Evolutionary conservation across 768 basidiomycete species (phyloP).

Genomic region (Antrodiella citrinella): DNA sequence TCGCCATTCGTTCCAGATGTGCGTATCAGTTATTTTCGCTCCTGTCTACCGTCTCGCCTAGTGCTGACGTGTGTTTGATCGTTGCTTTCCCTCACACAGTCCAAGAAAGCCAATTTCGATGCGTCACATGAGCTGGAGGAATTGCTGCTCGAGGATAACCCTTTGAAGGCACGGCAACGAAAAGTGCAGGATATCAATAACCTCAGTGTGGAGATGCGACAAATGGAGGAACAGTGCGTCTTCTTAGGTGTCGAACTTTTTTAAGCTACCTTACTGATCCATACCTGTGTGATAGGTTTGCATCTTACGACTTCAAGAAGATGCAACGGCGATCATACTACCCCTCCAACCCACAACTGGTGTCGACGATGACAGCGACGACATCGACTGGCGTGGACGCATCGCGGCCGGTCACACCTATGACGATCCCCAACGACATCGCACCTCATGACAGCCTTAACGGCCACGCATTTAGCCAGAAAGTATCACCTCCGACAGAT

Average conservation of each 20-base stretch:
- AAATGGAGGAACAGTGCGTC: conserved; percentile 96
- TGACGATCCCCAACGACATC: conserved; percentile 17
- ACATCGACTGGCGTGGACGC: conserved; percentile 64
- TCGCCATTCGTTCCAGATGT: conserved; percentile 91
- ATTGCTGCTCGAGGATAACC: conserved; percentile 91
- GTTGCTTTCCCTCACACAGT: conserved; percentile 41
- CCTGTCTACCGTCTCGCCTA: conserved; percentile 6
- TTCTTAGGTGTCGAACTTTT: conserved; percentile 3
- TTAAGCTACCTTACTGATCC: neutral
- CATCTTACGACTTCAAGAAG: conserved; percentile 86
- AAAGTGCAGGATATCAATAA: conserved; percentile 80
- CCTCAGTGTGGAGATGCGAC: conserved; percentile 84
- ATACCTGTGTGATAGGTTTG: conserved; percentile 48
- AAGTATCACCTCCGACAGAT: conserved; percentile 10
- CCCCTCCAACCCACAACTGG: conserved; percentile 55
- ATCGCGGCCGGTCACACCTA: conserved; percentile 69
- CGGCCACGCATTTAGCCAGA: conserved; percentile 15
- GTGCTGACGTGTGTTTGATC: conserved; percentile 2
- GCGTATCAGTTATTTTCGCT: conserved; percentile 19
- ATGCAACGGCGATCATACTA: conserved; percentile 91
- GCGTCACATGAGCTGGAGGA: conserved; percentile 98
- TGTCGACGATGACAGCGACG: conserved; percentile 62
- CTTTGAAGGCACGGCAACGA: conserved; percentile 87
- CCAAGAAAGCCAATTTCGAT: conserved; percentile 99
- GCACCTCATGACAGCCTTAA: conserved; percentile 11